Evolutionary conservation across 148 eudicot genomes (phyloP), one percentile per base, ranked within the genome.

Genomic region (Spergularia marina): DNA sequence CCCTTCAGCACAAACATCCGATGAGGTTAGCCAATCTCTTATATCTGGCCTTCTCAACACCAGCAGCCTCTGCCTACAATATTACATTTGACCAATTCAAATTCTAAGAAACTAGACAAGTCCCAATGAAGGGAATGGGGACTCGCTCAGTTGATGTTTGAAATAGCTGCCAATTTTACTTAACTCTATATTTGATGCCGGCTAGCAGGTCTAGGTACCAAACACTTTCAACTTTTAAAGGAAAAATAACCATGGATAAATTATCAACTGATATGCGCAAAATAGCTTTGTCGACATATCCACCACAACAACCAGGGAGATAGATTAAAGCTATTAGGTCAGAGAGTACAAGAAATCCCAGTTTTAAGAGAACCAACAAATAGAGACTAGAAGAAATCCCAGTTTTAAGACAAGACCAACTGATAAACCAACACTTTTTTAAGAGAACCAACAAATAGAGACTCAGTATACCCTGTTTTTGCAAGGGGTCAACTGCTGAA

Each of bases 401-500:
- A n/a, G n/a, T n/a, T n/a, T n/a, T n/a, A n/a, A n/a, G n/a, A n/a
- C n/a, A n/a, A n/a, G n/a, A n/a, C n/a, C n/a, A n/a, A n/a, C n/a
- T n/a, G n/a, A n/a, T n/a, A n/a, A n/a, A n/a, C n/a, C 36, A 30
- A 30, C 36, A 25, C 51, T 7, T 58, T 53, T 15, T 18, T 6
- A 44, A 5, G 1, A 54, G 21, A 7, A 12, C 49, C 25, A 40
- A 54, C 2, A 17, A 59, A 30, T 21, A 54, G 16, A 62, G 14
- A 23, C 20, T 55, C 60, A 44, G 14, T 44, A 78, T 49, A 91
- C 97, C 92, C 83, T 91, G 97, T 73, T 87, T 94, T 77, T 87
- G 97, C 65, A 94, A 91, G 69, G 98, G 92, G 40, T 78, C 92
- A 53, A 91, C 94, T 25, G 89, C 88, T 68, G 87, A 83, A 64